Base-by-base conservation (phyloP, 2,329 filamentous ascomycete genomes). In the Aspergillus felis region DNA sequence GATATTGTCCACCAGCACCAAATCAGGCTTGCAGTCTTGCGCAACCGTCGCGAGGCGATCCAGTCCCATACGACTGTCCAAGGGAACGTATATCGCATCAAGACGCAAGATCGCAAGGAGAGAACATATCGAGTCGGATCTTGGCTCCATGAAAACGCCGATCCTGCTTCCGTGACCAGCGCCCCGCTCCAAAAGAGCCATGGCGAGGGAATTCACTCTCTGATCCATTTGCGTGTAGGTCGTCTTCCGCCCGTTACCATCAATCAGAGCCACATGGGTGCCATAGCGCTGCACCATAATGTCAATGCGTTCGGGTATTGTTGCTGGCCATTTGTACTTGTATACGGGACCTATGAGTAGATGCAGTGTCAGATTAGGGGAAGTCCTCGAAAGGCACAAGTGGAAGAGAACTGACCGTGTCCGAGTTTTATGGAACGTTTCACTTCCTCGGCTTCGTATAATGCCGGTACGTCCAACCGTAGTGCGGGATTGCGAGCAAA, bases 151-250 rank as follows among this genome's bases (percentile, higher is more conserved):
- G 28, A 57, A 55, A 4, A 62, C 57, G 2, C n/a, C 51, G n/a
- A 62, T 49, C 1, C 28, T 28, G 14, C 10, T 8, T 8, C 58
- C 53, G 8, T n/a, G 9, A 3, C 10, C 28, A 0, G 53, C 47
- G 2, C 51, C 54, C 9, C 38, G 22, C 4, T 46, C 56, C 4
- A 57, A 5, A 4, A 80, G 57, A 1, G 66, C 61, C 4, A 58
- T 60, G 14, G 72, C 67, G 46, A 81, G 78, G 5, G 57, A 56
- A 8, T 76, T 55, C 10, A 74, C 66, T 1, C 71, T 71, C 6
- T 59, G 17, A 12, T 55, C 61, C 64, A 81, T 65, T 3, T 71
- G 57, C 3, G 25, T 20, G 55, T 79, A 80, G 0, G 76, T 77
- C 42, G 74, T 56, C 32, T 6, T 51, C 28, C n/a, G 52, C 1